Base-by-base conservation (phyloP, 441 rosid genomes). In the Pelargonium australe region DNA sequence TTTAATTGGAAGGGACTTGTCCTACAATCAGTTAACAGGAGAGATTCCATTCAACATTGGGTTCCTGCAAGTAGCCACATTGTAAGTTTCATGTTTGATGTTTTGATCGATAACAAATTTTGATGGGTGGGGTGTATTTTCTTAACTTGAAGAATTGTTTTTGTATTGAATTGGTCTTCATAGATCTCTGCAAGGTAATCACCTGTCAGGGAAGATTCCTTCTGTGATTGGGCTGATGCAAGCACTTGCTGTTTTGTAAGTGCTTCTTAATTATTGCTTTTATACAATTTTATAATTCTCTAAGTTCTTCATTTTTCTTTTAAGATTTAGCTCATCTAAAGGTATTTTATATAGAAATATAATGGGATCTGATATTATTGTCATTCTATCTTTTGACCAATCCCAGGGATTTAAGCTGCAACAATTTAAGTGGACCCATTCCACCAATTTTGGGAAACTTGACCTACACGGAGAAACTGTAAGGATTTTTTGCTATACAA, bases 231-330 rank as follows among this genome's bases (percentile, higher is more conserved):
- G 99, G 65, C 70, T 95, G 34, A 92, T 95, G 99, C 99, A 95
- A 79, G 99, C 99, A 47, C 85, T 95, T 23, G 99, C 99, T 45
- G 97, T 95, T 53, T 61, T 95, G 99, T 95, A 82, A 73, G 98
- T 80, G 5, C 34, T 3, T 13, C 25, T 4, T 13, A 17, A 37
- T 5, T 37, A 37, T 37, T 34, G 40, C 41, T 37, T 37, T 37
- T 6, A 37, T 6, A 37, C 8, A 37, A 37, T 5, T 5, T 37
- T 5, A 5, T 37, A 37, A 5, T 6, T 37, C 8, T 37, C 41
- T 37, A 37, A 37, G 28, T 3, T 28, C 1, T 7, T 34, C 40
- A 34, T 4, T 37, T 10, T 44, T 44, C 49, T 44, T 20, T 58
- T 19, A 14, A 1, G 25, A 25, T 20, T 20, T 20, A 20, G 13